Evolutionary conservation across 306 rosid genomes (phyloP).

Genomic region (Cicer yamashitae): DNA sequence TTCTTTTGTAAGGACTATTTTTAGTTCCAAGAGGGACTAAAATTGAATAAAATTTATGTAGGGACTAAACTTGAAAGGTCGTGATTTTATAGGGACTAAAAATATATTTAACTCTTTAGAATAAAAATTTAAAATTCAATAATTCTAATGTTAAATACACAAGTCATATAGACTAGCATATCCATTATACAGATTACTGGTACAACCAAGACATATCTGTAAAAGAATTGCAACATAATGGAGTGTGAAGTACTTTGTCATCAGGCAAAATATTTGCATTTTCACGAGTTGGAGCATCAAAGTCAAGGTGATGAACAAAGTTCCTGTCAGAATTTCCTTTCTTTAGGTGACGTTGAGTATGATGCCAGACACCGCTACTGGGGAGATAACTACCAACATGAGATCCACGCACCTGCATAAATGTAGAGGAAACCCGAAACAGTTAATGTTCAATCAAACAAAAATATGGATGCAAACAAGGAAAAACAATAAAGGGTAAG

Average conservation of each 20-base stretch:
- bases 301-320: slow-evolving; percentile 86
- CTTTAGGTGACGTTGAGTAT: slow-evolving; percentile 82
- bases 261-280: slow-evolving; percentile 83
- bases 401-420: slow-evolving; percentile 85
- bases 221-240: slow-evolving; percentile 37
- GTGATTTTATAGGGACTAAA: neutral
- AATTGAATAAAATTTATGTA: neutral
- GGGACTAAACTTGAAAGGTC: neutral
- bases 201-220: slow-evolving; percentile 36
- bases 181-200: slow-evolving; percentile 23
- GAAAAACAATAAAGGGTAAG: slow-evolving; percentile 5
- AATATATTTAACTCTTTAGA: neutral
- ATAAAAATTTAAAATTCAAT: slow-evolving; percentile 4
- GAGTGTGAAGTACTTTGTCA: slow-evolving; percentile 66
- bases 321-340: slow-evolving; percentile 68
- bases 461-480: slow-evolving; percentile 27
- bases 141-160: slow-evolving; percentile 30
- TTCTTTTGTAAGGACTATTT: neutral
- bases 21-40: neutral
- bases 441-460: slow-evolving; percentile 6
- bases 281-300: slow-evolving; percentile 99
- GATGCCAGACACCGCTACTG: slow-evolving; percentile 92
- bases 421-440: slow-evolving; percentile 34
- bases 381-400: slow-evolving; percentile 92
- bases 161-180: slow-evolving; percentile 25